A percentile compares a stretch with the other conserved stretches of the same genome.
These are phyloP conservation scores for Phascolomyces articulosus DNA, from an alignment of 371 early-diverging fungal species.

Conservation along the genomic window DNA sequence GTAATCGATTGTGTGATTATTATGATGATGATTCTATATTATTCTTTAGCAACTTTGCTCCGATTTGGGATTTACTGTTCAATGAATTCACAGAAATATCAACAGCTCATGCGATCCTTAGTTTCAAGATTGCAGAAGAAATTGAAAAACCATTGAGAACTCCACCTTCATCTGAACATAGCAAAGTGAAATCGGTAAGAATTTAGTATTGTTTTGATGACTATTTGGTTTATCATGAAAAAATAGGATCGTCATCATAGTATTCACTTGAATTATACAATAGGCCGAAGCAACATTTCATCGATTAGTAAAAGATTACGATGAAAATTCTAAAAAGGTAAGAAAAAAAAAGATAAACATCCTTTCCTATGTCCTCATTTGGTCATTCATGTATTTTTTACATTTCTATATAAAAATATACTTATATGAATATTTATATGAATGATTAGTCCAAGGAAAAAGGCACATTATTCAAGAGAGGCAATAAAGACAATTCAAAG, in stretches of 20 bases:
- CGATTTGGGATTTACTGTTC: constrained; percentile 43
- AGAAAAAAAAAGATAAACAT: neutral
- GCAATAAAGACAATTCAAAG: constrained; percentile 20
- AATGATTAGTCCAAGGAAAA: constrained; percentile 16
- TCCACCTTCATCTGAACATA: constrained; percentile 15
- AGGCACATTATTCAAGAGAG: constrained; percentile 23
- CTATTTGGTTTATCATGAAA: too few species aligned
- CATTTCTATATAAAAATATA: too few species aligned
- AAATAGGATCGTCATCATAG: too few species aligned
- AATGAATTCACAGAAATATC: constrained; percentile 48
- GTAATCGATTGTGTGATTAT: too few species aligned
- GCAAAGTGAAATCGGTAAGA: constrained; percentile 20
- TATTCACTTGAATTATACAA: too few species aligned
- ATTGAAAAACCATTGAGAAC: constrained; percentile 40
- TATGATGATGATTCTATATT: too few species aligned
- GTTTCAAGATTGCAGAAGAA: constrained; percentile 43
- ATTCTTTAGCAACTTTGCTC: constrained; percentile 23
- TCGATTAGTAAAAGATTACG: constrained; percentile 46
- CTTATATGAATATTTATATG: too few species aligned
- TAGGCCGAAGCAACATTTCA: constrained; percentile 46
- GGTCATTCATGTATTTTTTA: neutral
- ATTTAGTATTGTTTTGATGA: neutral
- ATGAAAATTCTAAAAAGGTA: constrained; percentile 30
- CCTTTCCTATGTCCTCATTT: neutral
- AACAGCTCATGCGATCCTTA: constrained; percentile 43